Evolutionary conservation across 352 stramenopile genomes (phyloP).

Genomic region (Pythium periplocum): DNA sequence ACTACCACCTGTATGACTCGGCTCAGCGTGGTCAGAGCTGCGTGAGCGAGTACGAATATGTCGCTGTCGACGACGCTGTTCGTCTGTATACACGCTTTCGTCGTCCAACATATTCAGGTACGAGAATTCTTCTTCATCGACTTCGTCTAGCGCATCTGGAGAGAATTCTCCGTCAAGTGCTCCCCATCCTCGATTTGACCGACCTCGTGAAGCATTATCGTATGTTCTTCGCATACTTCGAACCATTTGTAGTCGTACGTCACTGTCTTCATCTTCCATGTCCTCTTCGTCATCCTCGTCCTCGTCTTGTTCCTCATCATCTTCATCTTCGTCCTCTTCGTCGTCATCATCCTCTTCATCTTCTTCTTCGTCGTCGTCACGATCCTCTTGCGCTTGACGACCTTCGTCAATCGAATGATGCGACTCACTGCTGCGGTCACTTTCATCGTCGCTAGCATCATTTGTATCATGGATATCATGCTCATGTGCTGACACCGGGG

Average conservation of each 20-base stretch:
- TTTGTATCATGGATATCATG: slow-evolving; percentile 54
- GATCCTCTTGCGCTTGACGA: slow-evolving; percentile 19
- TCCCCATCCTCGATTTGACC: slow-evolving; percentile 53
- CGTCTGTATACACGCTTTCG: slow-evolving; percentile 47
- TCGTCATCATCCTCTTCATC: slow-evolving; percentile 55
- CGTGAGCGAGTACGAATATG: slow-evolving; percentile 12
- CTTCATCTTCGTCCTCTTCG: slow-evolving; percentile 56
- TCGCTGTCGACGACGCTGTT: slow-evolving; percentile 41
- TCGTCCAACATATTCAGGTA: slow-evolving; percentile 75
- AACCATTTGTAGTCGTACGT: slow-evolving; percentile 24
- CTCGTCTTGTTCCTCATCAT: slow-evolving; percentile 45
- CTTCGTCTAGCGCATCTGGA: slow-evolving; percentile 72
- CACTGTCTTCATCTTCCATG: slow-evolving; percentile 62
- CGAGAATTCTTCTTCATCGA: slow-evolving; percentile 82
- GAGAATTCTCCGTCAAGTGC: slow-evolving; percentile 68
- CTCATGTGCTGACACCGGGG: slow-evolving; percentile 38
- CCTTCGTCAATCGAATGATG: slow-evolving; percentile 38
- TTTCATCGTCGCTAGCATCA: slow-evolving; percentile 44
- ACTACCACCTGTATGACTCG: not conserved
- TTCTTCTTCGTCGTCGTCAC: slow-evolving; percentile 47
- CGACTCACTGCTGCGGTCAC: slow-evolving; percentile 56
- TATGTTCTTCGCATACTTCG: slow-evolving; percentile 38
- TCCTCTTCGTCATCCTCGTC: slow-evolving; percentile 46
- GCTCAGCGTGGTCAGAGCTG: no score
- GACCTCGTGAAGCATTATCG: slow-evolving; percentile 24